Evolutionary conservation across 129 eudicot species (phyloP), one percentile per base, ranked within the genome.

Genomic region (Rutidosis leptorrhynchoides): DNA sequence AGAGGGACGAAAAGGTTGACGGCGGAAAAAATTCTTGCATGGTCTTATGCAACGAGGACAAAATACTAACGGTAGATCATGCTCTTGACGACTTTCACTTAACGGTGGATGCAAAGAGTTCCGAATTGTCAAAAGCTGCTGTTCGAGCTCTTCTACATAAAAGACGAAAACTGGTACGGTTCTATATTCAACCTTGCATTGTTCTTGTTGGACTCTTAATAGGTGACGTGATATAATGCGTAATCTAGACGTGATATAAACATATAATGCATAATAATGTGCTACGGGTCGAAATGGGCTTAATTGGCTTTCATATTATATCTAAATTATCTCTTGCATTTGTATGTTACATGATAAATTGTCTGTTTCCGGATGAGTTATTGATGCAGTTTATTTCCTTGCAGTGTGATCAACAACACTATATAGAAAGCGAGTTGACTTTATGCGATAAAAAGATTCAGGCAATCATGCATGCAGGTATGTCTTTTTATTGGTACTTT

Each of bases 381-480:
- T 51, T 72, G 9, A 75, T 60, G 17, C 27, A 6, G 49, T 45
- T 51, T 46, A 17, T 52, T 25, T 51, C 14, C 17, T 81, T 81
- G 79, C 83, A 84, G 90, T 62, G 67, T 56, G 67, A 66, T 68
- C 83, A 82, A 73, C 71, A 72, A 67, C 78, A 68, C 10, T 61
- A n/a, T 68, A 43, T 79, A 56, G 75, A 75, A 42, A 73, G 70
- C 69, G 83, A 85, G 72, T 77, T 85, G 78, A 72, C 83, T 51
- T 32, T 61, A 22, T 82, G 83, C 70, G 78, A 80, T 6, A 82
- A 77, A 71, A 79, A 63, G 70, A 82, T 85, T 40, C 83, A 79
- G 79, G 78, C 79, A 64, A 82, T 80, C 64, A 24, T 61, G 48
- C 55, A 65, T 33, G 74, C 83, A 68, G 78, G 61, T 70, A 45